phyloP scores from a whole-genome alignment of 2,329 filamentous ascomycete species.

The Bisporella sp. region DNA sequence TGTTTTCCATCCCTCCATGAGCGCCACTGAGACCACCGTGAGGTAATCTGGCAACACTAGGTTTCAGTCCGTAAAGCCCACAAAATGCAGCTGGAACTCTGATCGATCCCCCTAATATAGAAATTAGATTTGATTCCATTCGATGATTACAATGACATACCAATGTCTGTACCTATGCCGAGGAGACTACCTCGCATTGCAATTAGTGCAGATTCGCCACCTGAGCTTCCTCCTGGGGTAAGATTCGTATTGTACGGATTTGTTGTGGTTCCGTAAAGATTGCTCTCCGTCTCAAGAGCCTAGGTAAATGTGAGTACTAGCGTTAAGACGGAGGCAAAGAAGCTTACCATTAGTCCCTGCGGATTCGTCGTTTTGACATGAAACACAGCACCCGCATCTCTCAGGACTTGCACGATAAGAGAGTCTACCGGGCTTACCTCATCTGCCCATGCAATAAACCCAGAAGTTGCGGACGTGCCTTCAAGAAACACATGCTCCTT shows the following conservation, averaged over 20 bases:
- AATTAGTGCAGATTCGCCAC: slow-evolving; percentile 45
- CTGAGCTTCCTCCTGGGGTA: slow-evolving; percentile 53
- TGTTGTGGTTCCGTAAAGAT: slow-evolving; percentile 50
- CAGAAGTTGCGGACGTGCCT: slow-evolving; percentile 23
- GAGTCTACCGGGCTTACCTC: slow-evolving; percentile 35
- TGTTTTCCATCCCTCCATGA: slow-evolving; percentile 47
- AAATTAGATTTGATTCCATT: background rate
- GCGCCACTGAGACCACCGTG: slow-evolving; percentile 27
- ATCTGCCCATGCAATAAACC: slow-evolving; percentile 38
- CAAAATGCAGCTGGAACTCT: slow-evolving; percentile 34
- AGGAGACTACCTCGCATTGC: slow-evolving; percentile 34
- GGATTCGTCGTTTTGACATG: slow-evolving; percentile 64
- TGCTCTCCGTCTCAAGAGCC: slow-evolving; percentile 46
- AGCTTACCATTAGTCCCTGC: slow-evolving; percentile 38
- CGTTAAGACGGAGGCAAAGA: background rate
- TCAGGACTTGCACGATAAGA: slow-evolving; percentile 40
- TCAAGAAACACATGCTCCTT: slow-evolving; percentile 48
- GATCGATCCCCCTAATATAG: slow-evolving; percentile 7
- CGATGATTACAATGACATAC: slow-evolving; percentile 21
- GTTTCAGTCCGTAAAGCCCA: slow-evolving; percentile 35
- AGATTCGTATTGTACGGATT: slow-evolving; percentile 39
- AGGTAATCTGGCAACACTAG: slow-evolving; percentile 15
- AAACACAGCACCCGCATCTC: slow-evolving; percentile 51
- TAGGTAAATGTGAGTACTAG: slow-evolving; percentile 20
- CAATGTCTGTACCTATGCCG: slow-evolving; percentile 36